Base-by-base conservation (phyloP, 371 early-diverging fungal species). In the Phascolomyces articulosus region DNA sequence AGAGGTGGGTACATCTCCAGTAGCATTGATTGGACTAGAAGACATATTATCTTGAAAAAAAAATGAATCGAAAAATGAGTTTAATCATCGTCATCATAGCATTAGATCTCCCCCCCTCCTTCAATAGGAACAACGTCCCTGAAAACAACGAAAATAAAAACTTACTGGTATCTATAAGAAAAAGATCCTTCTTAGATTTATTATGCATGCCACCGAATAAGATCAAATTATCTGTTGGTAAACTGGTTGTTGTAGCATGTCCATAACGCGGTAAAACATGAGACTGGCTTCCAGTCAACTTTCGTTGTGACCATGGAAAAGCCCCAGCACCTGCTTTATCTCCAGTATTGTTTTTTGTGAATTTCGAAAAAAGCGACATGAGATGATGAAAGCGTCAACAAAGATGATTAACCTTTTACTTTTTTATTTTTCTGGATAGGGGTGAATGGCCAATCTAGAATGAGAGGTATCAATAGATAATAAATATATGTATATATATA, bases 121-220 rank as follows among this genome's bases (percentile, higher is more conserved):
- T n/a, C n/a, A n/a, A n/a, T n/a, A n/a, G n/a, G n/a, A n/a, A n/a
- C n/a, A n/a, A n/a, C n/a, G n/a, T n/a, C n/a, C n/a, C n/a, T n/a
- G n/a, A n/a, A n/a, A n/a, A n/a, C n/a, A n/a, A n/a, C 31, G 10
- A 8, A 3, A 44, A 26, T 10, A 40, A 40, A 41, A 48, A 58
- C 77, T 69, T 84, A 87, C 90, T 75, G 48, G 85, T 79, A 68
- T 90, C 88, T 69, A 90, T 80, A 27, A 79, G 73, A 68, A 86
- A 85, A 47, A 88, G 64, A 27, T 90, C 87, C 38, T 82, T 79
- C 44, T 81, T 84, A 1, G 72, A 67, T 9, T 74, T 69, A 34
- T 69, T 74, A 53, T 78, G 78, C 57, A 79, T 61, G 31, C 90
- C 90, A 48, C 90, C 90, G 80, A 78, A 85, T 40, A 88, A 57